These are phyloP conservation scores for Penicillium herquei DNA, from an alignment of 495 filamentous ascomycete genomes.

Conservation along the genomic window DNA sequence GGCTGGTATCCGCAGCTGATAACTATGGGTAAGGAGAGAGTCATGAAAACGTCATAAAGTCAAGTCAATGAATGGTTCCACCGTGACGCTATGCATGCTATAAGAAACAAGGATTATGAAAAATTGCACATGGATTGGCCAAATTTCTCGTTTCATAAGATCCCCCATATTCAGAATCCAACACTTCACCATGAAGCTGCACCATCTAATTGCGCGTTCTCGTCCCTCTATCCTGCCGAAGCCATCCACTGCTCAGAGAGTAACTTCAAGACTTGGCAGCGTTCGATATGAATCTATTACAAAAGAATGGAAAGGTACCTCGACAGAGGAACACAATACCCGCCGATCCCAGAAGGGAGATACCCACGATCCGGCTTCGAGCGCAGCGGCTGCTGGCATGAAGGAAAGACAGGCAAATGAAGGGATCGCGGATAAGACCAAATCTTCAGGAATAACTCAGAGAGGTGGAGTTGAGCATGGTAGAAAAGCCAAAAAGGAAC, in stretches of 20 bases:
- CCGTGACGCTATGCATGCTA: background rate
- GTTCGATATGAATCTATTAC: constrained; percentile 18
- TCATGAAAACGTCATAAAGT: background rate
- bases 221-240: background rate
- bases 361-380: background rate
- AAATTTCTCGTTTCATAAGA: background rate
- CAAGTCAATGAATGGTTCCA: background rate
- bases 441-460: constrained; percentile 42
- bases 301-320: constrained; percentile 39
- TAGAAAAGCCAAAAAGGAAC: constrained; percentile 57
- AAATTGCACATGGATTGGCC: background rate
- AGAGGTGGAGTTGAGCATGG: constrained; percentile 43
- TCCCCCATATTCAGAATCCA: background rate
- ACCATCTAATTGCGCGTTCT: background rate
- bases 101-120: background rate
- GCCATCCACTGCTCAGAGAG: background rate
- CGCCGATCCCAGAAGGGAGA: constrained; percentile 1
- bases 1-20: no score
- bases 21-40: background rate
- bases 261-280: constrained; percentile 1
- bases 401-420: background rate
- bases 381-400: background rate
- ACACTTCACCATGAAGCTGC: background rate
- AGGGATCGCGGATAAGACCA: constrained; percentile 31
- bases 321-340: constrained; percentile 4